Conservation (phyloP, 2,329 filamentous ascomycete species). For the Beauveria sp. region DNA sequence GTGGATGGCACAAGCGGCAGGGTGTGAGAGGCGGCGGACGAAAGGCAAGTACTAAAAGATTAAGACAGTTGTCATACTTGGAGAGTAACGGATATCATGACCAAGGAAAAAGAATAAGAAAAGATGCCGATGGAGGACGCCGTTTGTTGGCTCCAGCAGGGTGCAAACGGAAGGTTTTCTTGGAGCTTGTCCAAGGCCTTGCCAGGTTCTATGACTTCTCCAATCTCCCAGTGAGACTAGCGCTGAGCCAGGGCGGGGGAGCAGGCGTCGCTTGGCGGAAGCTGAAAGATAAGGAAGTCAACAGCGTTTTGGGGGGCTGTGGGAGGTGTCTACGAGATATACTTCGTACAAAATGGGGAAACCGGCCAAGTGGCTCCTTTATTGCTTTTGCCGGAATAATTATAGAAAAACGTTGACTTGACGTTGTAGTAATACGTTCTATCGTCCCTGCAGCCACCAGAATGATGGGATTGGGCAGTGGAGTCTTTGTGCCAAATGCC, state of each 20-base stretch:
- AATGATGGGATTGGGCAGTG: background rate
- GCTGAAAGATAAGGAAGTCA: background rate
- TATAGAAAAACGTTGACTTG: no score
- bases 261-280: background rate
- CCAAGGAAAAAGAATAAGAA: background rate
- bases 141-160: background rate
- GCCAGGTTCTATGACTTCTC: background rate
- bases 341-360: no score
- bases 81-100: background rate
- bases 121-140: background rate
- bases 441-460: conserved; percentile 2
- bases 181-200: background rate
- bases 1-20: background rate
- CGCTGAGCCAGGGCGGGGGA: conserved; percentile 1
- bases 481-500: background rate
- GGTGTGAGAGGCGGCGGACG: background rate
- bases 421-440: background rate
- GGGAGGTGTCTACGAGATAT: background rate
- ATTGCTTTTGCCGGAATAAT: no score
- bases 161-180: conserved; percentile 8
- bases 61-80: background rate
- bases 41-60: background rate
- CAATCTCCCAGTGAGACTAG: conserved; percentile 4
- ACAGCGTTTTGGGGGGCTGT: background rate
- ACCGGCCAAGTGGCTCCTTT: no score